Conservation (phyloP, 169 alveolate genomes). For the Cryptosporidium baileyi region DNA sequence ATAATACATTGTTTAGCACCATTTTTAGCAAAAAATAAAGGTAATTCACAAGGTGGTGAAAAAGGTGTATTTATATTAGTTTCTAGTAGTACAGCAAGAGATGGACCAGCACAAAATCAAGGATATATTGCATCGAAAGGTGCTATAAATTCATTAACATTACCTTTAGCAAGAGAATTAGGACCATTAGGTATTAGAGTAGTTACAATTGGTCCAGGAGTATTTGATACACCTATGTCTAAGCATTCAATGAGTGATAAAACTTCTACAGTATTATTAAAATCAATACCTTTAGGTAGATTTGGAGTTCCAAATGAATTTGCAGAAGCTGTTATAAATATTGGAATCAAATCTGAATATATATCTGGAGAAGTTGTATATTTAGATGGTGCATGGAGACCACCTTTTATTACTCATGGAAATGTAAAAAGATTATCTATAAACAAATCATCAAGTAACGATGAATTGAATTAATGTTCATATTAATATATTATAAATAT, state of each 20-base stretch:
- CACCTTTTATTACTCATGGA: slow-evolving; percentile 56
- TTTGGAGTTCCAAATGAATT: slow-evolving; percentile 80
- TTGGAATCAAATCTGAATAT: slow-evolving; percentile 74
- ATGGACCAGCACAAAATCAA: slow-evolving; percentile 47
- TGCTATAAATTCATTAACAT: slow-evolving; percentile 41
- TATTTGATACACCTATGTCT: slow-evolving; percentile 80
- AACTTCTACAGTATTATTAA: slow-evolving; percentile 50
- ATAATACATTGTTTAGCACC: slow-evolving; percentile 46
- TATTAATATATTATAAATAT: too few species aligned
- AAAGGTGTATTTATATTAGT: slow-evolving; percentile 47
- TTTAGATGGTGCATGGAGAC: slow-evolving; percentile 81
- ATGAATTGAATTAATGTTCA: not conserved
- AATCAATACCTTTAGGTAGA: slow-evolving; percentile 81
- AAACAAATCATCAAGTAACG: slow-evolving; percentile 11
- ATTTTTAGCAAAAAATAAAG: slow-evolving; percentile 12
- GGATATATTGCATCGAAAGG: slow-evolving; percentile 58
- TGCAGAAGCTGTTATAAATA: slow-evolving; percentile 75
- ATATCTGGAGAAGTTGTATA: slow-evolving; percentile 78
- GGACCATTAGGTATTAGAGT: slow-evolving; percentile 84
- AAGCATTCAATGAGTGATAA: slow-evolving; percentile 71
- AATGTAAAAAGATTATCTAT: slow-evolving; percentile 23
- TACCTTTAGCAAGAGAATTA: slow-evolving; percentile 85
- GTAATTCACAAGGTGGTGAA: slow-evolving; percentile 24
- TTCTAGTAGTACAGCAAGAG: slow-evolving; percentile 63
- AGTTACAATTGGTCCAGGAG: slow-evolving; percentile 81